phyloP scores from a whole-genome alignment of 2,329 filamentous ascomycete genomes.

The Calonectria pseudoturangicola region DNA sequence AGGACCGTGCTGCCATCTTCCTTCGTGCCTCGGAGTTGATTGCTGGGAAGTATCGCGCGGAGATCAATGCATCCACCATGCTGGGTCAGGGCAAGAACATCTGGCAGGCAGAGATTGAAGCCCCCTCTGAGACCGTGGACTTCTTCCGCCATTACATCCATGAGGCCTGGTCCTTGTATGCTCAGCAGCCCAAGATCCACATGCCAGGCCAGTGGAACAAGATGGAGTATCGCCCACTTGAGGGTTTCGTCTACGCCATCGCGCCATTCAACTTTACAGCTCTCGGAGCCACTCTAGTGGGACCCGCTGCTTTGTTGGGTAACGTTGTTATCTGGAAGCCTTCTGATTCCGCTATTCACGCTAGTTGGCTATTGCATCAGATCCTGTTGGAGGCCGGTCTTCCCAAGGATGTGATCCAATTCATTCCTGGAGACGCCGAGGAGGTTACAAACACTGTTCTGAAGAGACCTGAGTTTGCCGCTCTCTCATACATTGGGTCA shows the following conservation, averaged over 20 bases:
- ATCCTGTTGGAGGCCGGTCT: conserved; percentile 64
- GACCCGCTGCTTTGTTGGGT: conserved; percentile 60
- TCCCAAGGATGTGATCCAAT: conserved; percentile 61
- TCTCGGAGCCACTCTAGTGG: conserved; percentile 61
- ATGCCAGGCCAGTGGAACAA: conserved; percentile 44
- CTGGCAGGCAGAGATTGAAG: conserved; percentile 49
- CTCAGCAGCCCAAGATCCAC: conserved; percentile 40
- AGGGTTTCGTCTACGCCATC: conserved; percentile 65
- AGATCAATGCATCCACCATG: conserved; percentile 48
- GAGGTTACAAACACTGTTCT: conserved; percentile 59
- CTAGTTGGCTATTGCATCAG: conserved; percentile 60
- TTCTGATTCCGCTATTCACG: conserved; percentile 57
- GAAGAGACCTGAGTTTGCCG: conserved; percentile 61
- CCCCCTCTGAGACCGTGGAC: conserved; percentile 54
- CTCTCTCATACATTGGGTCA: conserved; percentile 61
- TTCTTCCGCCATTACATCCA: conserved; percentile 57
- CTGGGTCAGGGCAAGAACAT: conserved; percentile 49
- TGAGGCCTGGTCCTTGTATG: conserved; percentile 45
- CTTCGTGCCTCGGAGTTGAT: conserved; percentile 46
- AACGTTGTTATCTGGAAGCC: conserved; percentile 67
- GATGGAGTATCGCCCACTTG: conserved; percentile 61
- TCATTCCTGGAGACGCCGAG: conserved; percentile 62
- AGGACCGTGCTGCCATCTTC: conserved; percentile 47
- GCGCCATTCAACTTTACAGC: conserved; percentile 67
- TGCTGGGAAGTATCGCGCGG: conserved; percentile 46